Conservation (phyloP, 2,329 filamentous ascomycete species). For the Endocalyx cinctus region DNA sequence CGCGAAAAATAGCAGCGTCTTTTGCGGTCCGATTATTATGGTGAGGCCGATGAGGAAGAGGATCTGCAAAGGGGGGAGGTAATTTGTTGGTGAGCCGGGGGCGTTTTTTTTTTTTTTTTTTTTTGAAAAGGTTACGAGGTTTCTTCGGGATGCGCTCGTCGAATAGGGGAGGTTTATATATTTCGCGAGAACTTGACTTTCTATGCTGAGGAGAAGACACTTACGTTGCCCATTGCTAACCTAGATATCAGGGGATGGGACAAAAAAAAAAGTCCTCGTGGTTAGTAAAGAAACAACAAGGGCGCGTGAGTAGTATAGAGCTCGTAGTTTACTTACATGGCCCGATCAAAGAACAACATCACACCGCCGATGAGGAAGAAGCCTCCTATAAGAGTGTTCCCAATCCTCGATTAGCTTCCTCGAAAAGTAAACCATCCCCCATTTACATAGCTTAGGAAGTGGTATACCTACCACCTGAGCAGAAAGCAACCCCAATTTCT, state of each 20-base stretch:
- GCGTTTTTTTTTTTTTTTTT: conserved; percentile 1
- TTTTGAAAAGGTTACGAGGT: not conserved
- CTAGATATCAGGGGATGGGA: too few species aligned
- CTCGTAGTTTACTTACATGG: conserved; percentile 87
- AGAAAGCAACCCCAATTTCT: conserved; percentile 98
- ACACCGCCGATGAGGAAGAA: conserved; percentile 94
- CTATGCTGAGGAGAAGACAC: too few species aligned
- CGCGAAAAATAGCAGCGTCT: conserved; percentile 91
- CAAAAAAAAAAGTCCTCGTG: too few species aligned
- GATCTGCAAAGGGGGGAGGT: conserved; percentile 53
- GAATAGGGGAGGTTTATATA: conserved; percentile 8
- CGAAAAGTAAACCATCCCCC: conserved; percentile 8
- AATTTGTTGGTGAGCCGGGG: conserved; percentile 6
- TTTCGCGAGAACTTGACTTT: too few species aligned
- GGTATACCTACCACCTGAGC: conserved; percentile 80
- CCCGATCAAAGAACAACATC: conserved; percentile 94
- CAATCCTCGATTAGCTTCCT: too few species aligned
- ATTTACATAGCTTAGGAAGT: conserved; percentile 12
- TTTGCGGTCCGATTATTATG: conserved; percentile 87
- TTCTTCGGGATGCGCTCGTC: not conserved
- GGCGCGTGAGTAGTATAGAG: too few species aligned
- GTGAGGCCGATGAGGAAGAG: conserved; percentile 96
- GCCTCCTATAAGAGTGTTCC: conserved; percentile 69
- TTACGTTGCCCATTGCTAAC: conserved; percentile 95
- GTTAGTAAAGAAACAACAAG: too few species aligned